These are phyloP conservation scores for Elaphomyces granulatus DNA, from an alignment of 495 filamentous ascomycete genomes.

Conservation along the genomic window DNA sequence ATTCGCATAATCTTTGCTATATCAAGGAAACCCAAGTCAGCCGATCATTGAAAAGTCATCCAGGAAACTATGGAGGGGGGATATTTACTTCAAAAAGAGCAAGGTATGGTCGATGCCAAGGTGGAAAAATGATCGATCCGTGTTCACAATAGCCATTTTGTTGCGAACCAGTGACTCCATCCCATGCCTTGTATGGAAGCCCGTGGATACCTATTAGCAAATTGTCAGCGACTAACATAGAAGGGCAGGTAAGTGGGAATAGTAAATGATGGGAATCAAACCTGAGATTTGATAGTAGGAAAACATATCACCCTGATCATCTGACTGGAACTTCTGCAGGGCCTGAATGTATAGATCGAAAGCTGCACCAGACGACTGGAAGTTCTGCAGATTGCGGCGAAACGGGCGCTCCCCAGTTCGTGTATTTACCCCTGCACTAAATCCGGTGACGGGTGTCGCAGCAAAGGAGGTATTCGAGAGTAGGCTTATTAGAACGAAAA, in stretches of 20 bases:
- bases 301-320: conserved; percentile 11
- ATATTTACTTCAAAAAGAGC: conserved; percentile 30
- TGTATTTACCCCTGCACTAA: conserved; percentile 10
- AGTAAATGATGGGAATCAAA: neutral
- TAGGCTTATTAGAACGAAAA: neutral
- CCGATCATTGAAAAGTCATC: too few relatives aligned
- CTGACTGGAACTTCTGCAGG: conserved; percentile 12
- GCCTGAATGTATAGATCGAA: conserved; percentile 22
- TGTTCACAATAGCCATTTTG: conserved; percentile 14
- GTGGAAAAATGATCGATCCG: conserved; percentile 29
- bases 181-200: conserved; percentile 16
- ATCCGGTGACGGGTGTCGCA: conserved; percentile 10
- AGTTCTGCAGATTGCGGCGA: conserved; percentile 12
- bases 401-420: conserved; percentile 12
- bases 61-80: too few relatives aligned
- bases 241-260: neutral
- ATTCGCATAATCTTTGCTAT: conserved; percentile 16
- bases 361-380: conserved; percentile 13
- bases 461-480: neutral
- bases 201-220: conserved; percentile 15
- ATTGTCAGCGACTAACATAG: neutral
- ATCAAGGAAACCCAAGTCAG: too few relatives aligned
- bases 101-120: conserved; percentile 35
- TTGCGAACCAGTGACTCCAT: conserved; percentile 12
- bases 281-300: conserved; percentile 18